phyloP scores from a whole-genome alignment of 371 early-diverging fungal genomes.

The Blastocladiella emersonii region DNA sequence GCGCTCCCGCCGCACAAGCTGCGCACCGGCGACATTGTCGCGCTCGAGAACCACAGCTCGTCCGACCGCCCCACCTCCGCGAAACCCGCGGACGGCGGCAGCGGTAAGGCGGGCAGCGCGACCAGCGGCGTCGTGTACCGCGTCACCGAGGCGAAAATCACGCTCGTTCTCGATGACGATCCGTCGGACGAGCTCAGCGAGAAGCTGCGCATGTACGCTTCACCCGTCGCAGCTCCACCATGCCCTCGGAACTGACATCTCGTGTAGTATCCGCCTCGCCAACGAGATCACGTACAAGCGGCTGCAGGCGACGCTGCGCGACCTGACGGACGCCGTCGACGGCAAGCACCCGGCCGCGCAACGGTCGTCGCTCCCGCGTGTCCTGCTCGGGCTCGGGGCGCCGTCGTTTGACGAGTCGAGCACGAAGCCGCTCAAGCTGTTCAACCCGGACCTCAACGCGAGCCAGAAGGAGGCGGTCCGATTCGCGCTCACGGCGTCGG shows the following conservation, averaged over 20 bases:
- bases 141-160: slow-evolving; percentile 42
- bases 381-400: slow-evolving; percentile 23
- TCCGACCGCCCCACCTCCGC: no score
- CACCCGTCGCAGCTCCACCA: no score
- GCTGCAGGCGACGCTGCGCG: slow-evolving; percentile 27
- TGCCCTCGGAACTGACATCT: no score
- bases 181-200: slow-evolving; percentile 49
- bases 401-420: slow-evolving; percentile 23
- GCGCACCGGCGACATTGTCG: slow-evolving; percentile 60
- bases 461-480: slow-evolving; percentile 62
- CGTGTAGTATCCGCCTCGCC: slow-evolving; percentile 36
- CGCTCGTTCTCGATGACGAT: slow-evolving; percentile 39
- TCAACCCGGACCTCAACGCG: slow-evolving; percentile 52
- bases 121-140: slow-evolving; percentile 37
- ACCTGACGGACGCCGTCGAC: slow-evolving; percentile 8
- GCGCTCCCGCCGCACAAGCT: slow-evolving; percentile 49
- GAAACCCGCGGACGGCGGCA: no score
- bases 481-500: slow-evolving; percentile 44
- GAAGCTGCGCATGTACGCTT: slow-evolving; percentile 39
- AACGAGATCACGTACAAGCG: slow-evolving; percentile 64
- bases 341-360: slow-evolving; percentile 11
- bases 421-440: slow-evolving; percentile 18
- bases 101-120: not conserved
- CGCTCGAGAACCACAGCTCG: slow-evolving; percentile 37
- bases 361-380: slow-evolving; percentile 20